Conservation (phyloP, 768 basidiomycete species). For the Grammothele lineata region DNA sequence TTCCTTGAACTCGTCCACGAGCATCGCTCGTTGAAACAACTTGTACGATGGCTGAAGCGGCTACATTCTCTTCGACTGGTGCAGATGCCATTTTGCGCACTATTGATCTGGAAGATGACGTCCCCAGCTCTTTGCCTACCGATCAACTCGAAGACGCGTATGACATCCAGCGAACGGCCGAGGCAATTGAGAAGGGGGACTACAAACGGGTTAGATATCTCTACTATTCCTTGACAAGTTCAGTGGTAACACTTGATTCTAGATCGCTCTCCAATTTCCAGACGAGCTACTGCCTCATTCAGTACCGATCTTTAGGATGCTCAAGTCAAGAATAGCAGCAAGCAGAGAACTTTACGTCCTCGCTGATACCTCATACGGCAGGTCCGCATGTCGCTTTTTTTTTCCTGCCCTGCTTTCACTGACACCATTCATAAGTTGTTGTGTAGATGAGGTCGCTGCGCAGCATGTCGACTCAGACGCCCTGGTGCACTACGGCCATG, state of each 20-base stretch:
- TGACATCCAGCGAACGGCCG: conserved; percentile 65
- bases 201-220: conserved; percentile 68
- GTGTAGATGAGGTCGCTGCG: conserved; percentile 94
- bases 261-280: conserved; percentile 94
- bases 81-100: conserved; percentile 60
- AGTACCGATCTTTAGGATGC: conserved; percentile 70
- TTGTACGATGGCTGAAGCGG: conserved; percentile 24
- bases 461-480: conserved; percentile 91
- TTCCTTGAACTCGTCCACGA: too few relatives aligned
- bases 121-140: conserved; percentile 20
- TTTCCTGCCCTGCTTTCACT: too few relatives aligned
- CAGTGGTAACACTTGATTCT: background rate
- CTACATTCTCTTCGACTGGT: conserved; percentile 50
- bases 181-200: conserved; percentile 53
- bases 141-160: conserved; percentile 61
- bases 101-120: conserved; percentile 41
- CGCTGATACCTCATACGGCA: conserved; percentile 98
- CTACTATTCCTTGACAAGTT: too few relatives aligned
- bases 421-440: conserved; percentile 58
- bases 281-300: conserved; percentile 88
- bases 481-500: conserved; percentile 94
- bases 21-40: too few relatives aligned
- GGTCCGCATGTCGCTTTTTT: conserved; percentile 44
- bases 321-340: conserved; percentile 49
- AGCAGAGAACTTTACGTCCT: conserved; percentile 74